Percentiles rank a stretch among this genome's conserved stretches.
Conservation (phyloP, 2,329 filamentous ascomycete species). For the Phaeosphaeria sp. region DNA sequence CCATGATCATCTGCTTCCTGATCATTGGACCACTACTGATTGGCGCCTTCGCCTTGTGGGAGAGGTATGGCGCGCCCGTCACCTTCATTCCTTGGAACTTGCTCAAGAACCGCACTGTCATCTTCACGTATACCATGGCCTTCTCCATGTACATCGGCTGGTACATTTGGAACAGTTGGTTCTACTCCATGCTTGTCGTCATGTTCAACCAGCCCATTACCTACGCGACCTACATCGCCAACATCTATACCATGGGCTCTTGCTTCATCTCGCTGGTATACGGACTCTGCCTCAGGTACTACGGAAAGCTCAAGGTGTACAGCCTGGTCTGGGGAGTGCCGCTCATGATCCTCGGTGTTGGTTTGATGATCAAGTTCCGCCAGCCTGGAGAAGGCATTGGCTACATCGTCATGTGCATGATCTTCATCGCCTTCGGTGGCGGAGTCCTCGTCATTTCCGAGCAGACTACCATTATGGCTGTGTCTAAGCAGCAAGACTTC, state of each 20-base stretch:
- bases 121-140: slow-evolving; percentile 61
- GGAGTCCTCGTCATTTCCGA: slow-evolving; percentile 44
- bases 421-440: slow-evolving; percentile 46
- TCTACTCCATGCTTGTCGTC: slow-evolving; percentile 51
- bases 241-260: slow-evolving; percentile 50
- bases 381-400: slow-evolving; percentile 44
- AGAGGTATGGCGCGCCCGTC: slow-evolving; percentile 49
- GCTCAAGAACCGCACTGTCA: slow-evolving; percentile 59
- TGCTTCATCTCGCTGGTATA: slow-evolving; percentile 41
- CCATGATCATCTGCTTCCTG: slow-evolving; percentile 52
- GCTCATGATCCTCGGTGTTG: slow-evolving; percentile 42
- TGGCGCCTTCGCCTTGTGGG: slow-evolving; percentile 49
- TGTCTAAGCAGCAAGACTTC: slow-evolving; percentile 42
- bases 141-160: slow-evolving; percentile 43
- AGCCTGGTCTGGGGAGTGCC: slow-evolving; percentile 39
- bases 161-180: slow-evolving; percentile 52
- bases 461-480: slow-evolving; percentile 43
- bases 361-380: slow-evolving; percentile 49
- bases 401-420: slow-evolving; percentile 43
- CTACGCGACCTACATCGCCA: slow-evolving; percentile 48
- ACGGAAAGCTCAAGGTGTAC: slow-evolving; percentile 40
- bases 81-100: slow-evolving; percentile 56
- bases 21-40: slow-evolving; percentile 48
- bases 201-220: slow-evolving; percentile 44
- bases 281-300: slow-evolving; percentile 35